A percentile compares a stretch with the other conserved stretches of the same genome.
phyloP scores from a whole-genome alignment of 306 rosid species.

The Delonix regia region DNA sequence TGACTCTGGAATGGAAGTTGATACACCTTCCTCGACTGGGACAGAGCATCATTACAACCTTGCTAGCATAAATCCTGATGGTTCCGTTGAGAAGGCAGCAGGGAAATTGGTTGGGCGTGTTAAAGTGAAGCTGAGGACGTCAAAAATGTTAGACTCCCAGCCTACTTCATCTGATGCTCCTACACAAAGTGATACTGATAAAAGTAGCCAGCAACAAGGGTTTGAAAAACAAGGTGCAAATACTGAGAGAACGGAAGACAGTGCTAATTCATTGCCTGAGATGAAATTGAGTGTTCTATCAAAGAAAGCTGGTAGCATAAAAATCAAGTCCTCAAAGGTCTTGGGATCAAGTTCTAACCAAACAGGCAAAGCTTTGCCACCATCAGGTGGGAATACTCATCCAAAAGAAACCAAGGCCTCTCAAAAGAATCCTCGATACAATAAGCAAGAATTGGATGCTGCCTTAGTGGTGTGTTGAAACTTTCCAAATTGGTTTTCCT shows the following conservation, averaged over 20 bases:
- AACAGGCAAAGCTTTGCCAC: conserved; percentile 34
- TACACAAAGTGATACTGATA: conserved; percentile 83
- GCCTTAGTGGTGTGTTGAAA: conserved; percentile 61
- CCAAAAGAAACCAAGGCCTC: conserved; percentile 51
- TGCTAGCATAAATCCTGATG: conserved; percentile 69
- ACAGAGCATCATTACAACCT: conserved; percentile 70
- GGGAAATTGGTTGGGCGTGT: conserved; percentile 75
- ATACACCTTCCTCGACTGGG: conserved; percentile 79
- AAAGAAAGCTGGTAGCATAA: conserved; percentile 71
- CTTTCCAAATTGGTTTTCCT: conserved; percentile 26
- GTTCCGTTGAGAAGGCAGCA: conserved; percentile 53
- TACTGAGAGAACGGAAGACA: conserved; percentile 70
- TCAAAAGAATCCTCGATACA: conserved; percentile 47
- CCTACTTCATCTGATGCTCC: conserved; percentile 74
- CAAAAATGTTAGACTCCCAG: conserved; percentile 68
- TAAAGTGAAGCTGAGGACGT: conserved; percentile 82
- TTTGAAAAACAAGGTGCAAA: conserved; percentile 54
- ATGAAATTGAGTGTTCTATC: conserved; percentile 39
- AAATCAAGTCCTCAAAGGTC: conserved; percentile 74
- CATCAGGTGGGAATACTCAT: conserved; percentile 38
- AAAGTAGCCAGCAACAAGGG: conserved; percentile 75
- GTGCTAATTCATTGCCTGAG: conserved; percentile 73
- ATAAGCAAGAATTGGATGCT: conserved; percentile 75
- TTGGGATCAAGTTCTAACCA: conserved; percentile 60
- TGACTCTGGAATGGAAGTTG: conserved; percentile 78